Conservation (phyloP, 2,329 filamentous ascomycete genomes). For the Beauveria varroae region DNA sequence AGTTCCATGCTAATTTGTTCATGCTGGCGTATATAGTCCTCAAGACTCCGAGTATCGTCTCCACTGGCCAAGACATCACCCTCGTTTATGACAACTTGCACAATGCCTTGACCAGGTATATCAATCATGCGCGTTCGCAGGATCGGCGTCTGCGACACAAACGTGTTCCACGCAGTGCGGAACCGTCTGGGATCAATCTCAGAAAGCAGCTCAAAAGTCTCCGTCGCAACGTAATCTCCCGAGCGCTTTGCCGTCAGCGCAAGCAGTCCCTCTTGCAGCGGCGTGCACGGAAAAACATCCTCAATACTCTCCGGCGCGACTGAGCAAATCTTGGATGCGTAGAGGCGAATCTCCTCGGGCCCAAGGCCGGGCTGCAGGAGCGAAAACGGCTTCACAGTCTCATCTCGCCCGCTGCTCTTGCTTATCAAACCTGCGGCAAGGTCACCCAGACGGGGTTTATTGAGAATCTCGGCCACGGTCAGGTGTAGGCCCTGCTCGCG, state of each 20-base stretch:
- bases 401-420: background rate
- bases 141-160: slow-evolving; percentile 25
- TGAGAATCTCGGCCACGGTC: slow-evolving; percentile 13
- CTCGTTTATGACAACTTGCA: slow-evolving; percentile 32
- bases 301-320: slow-evolving; percentile 1
- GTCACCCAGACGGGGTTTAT: slow-evolving; percentile 9
- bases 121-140: slow-evolving; percentile 36
- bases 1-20: slow-evolving; percentile 12
- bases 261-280: slow-evolving; percentile 13
- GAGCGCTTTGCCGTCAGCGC: slow-evolving; percentile 14
- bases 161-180: slow-evolving; percentile 27
- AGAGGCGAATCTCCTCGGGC: slow-evolving; percentile 5
- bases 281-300: slow-evolving; percentile 13
- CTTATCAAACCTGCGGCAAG: slow-evolving; percentile 9
- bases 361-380: background rate
- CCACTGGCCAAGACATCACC: slow-evolving; percentile 19
- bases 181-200: slow-evolving; percentile 14
- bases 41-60: background rate
- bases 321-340: slow-evolving; percentile 13
- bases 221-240: slow-evolving; percentile 17
- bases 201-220: slow-evolving; percentile 15
- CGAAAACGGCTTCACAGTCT: background rate
- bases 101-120: slow-evolving; percentile 27
- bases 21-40: background rate
- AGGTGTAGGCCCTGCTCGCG: slow-evolving; percentile 15